Base-by-base conservation (phyloP, 352 stramenopile species). In the Phytophthora syringae region DNA sequence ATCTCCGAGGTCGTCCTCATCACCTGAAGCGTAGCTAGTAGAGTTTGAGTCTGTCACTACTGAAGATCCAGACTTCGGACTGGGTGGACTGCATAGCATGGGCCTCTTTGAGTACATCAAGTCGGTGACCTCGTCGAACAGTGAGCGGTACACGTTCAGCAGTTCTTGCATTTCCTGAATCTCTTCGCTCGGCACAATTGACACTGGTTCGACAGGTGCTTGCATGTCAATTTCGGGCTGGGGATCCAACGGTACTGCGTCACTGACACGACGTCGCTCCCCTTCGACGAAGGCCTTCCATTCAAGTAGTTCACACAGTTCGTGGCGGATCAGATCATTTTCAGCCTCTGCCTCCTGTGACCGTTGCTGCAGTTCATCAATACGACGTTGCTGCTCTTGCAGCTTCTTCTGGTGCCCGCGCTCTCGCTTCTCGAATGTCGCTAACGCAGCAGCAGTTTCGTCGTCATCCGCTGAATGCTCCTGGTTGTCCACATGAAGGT, bases 241-340 rank as follows among this genome's bases (percentile, higher is more conserved):
- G 34, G 44, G 49, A 27, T 52, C 67, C 37, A 64, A 61, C 4
- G 51, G 67, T 10, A 67, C 52, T 20, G 53, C 53, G 28, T 82
- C 69, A 52, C 76, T 84, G 2, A 66, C 67, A 11, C 74, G 61
- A 16, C 70, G 70, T 28, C 73, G 56, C 20, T 86, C 73, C 47
- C 81, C 76, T 64, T 87, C 79, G 7, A 85, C 74, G 12, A 85
- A 77, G 3, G 79, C 79, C 36, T 90, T 94, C 83, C 82, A 92
- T 60, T 92, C 86, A 28, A 92, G 57, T 24, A 91, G 60, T 45
- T 92, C 83, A 43, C 77, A 88, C 15, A 94, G 54, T 37, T 94
- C 82, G 16, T 77, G 72, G 13, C 84, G 82, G 30, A 94, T 78
- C 20, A 94, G 60, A 13, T 80, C 77, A 60, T 92, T 94, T 30